phyloP scores from a whole-genome alignment of 495 filamentous ascomycete genomes.

The Hyaloscypha hepaticicola region DNA sequence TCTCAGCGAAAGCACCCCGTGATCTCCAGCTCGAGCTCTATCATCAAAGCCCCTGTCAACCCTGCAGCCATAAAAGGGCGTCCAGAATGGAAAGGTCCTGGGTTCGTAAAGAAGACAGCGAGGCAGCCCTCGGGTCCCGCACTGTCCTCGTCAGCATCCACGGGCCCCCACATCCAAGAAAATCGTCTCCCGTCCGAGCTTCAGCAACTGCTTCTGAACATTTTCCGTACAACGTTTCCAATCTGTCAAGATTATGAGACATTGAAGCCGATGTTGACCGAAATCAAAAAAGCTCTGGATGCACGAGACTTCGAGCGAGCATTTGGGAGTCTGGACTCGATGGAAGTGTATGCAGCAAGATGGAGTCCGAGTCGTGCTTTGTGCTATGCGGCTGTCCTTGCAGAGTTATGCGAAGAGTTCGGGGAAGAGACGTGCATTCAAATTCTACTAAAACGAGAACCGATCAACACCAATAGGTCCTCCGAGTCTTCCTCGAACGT shows the following conservation, averaged over 20 bases:
- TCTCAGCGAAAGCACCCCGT: slow-evolving; percentile 5
- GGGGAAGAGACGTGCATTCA: slow-evolving; percentile 4
- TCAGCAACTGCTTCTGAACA: slow-evolving; percentile 71
- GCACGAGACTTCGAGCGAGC: slow-evolving; percentile 79
- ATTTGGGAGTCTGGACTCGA: slow-evolving; percentile 65
- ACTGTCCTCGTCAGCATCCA: neutral
- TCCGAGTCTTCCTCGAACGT: slow-evolving; percentile 38
- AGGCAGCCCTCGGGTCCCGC: slow-evolving; percentile 21
- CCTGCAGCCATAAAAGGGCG: neutral
- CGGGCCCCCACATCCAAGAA: neutral
- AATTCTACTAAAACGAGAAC: neutral
- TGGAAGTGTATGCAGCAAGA: slow-evolving; percentile 78
- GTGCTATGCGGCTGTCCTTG: slow-evolving; percentile 70
- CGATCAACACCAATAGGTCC: neutral
- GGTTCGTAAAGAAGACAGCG: slow-evolving; percentile 20
- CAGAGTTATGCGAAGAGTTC: slow-evolving; percentile 44
- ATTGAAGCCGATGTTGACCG: slow-evolving; percentile 62
- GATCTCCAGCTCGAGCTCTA: neutral
- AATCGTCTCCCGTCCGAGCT: slow-evolving; percentile 45
- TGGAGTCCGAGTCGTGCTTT: slow-evolving; percentile 85
- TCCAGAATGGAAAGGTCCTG: slow-evolving; percentile 30
- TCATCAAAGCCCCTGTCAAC: neutral
- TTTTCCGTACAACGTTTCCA: slow-evolving; percentile 67
- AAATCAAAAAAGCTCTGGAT: slow-evolving; percentile 79
- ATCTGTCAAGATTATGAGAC: slow-evolving; percentile 42